Conservation (phyloP, 495 filamentous ascomycete species). For the Xanthoparmelia taractica region DNA sequence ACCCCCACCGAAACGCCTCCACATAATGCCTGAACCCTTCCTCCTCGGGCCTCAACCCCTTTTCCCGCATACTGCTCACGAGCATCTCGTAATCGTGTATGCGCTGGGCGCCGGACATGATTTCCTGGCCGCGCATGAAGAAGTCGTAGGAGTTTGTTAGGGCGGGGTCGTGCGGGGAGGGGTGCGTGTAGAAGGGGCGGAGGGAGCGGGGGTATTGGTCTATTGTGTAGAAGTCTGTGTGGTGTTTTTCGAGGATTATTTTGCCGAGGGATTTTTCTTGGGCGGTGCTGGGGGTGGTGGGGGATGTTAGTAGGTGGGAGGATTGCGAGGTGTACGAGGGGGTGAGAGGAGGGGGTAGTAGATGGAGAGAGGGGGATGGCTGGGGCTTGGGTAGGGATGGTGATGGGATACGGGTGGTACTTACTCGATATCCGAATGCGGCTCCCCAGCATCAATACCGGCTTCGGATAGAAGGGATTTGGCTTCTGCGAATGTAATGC, state of each 20-base stretch:
- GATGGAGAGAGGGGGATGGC: not conserved
- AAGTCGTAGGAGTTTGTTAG: slow-evolving; percentile 86
- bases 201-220: slow-evolving; percentile 84
- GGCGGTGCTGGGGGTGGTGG: slow-evolving; percentile 51
- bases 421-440: slow-evolving; percentile 71
- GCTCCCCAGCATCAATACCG: slow-evolving; percentile 62
- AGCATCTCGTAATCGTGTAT: slow-evolving; percentile 67
- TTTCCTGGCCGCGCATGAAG: slow-evolving; percentile 90
- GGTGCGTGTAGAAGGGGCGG: slow-evolving; percentile 86
- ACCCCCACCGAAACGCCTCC: slow-evolving; percentile 69
- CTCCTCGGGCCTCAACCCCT: slow-evolving; percentile 65
- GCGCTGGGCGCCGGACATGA: slow-evolving; percentile 80
- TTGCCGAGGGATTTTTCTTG: slow-evolving; percentile 86
- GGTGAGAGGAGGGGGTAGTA: too few relatives aligned
- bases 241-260: slow-evolving; percentile 75
- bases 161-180: slow-evolving; percentile 55
- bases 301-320: not conserved
- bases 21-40: slow-evolving; percentile 79
- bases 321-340: too few relatives aligned
- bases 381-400: not conserved
- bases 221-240: slow-evolving; percentile 85
- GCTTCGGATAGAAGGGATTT: slow-evolving; percentile 74
- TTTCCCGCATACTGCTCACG: slow-evolving; percentile 57
- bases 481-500: slow-evolving; percentile 78
- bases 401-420: slow-evolving; percentile 20